A percentile compares a stretch with the other conserved stretches of the same genome.
phyloP scores from a whole-genome alignment of 805 yeast genomes.

The Isabelozyma gotoi region DNA sequence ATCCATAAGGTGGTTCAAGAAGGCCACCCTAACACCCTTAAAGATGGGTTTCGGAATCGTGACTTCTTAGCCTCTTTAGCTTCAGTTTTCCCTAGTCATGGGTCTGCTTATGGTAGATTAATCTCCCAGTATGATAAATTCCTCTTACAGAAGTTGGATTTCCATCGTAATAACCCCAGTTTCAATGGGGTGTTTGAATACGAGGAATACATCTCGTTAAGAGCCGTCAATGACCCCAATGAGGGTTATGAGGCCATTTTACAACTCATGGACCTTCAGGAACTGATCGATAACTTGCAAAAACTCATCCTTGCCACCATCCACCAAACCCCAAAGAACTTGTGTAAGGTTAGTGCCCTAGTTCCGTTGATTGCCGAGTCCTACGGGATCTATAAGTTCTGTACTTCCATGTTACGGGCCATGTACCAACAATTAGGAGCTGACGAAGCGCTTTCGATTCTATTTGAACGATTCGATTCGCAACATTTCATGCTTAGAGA shows the following conservation, averaged over 20 bases:
- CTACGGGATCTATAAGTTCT: slow-evolving; percentile 87
- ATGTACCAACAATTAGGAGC: slow-evolving; percentile 71
- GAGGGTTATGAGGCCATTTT: slow-evolving; percentile 90
- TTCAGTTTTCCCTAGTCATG: slow-evolving; percentile 46
- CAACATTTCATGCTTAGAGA: slow-evolving; percentile 75
- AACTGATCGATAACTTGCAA: slow-evolving; percentile 75
- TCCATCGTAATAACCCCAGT: slow-evolving; percentile 82
- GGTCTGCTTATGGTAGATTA: slow-evolving; percentile 63
- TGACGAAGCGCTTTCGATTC: slow-evolving; percentile 73
- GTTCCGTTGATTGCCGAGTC: slow-evolving; percentile 90
- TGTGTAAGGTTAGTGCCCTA: slow-evolving; percentile 81
- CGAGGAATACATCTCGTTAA: slow-evolving; percentile 87
- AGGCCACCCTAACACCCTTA: slow-evolving; percentile 85
- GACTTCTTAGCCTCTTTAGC: slow-evolving; percentile 78
- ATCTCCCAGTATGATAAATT: slow-evolving; percentile 75
- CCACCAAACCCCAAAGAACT: slow-evolving; percentile 56
- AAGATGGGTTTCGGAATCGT: slow-evolving; percentile 75
- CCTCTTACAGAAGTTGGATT: slow-evolving; percentile 69
- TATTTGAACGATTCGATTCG: slow-evolving; percentile 66
- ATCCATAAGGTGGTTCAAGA: slow-evolving; percentile 94
- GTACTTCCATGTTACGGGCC: slow-evolving; percentile 88
- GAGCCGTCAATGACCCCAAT: slow-evolving; percentile 88
- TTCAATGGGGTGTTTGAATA: slow-evolving; percentile 96
- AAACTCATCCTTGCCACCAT: slow-evolving; percentile 73
- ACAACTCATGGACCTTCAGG: slow-evolving; percentile 85